Percentiles rank a stretch among this genome's conserved stretches.
Conservation (phyloP, 78 protist species). For the Speleostelium caveatum region DNA sequence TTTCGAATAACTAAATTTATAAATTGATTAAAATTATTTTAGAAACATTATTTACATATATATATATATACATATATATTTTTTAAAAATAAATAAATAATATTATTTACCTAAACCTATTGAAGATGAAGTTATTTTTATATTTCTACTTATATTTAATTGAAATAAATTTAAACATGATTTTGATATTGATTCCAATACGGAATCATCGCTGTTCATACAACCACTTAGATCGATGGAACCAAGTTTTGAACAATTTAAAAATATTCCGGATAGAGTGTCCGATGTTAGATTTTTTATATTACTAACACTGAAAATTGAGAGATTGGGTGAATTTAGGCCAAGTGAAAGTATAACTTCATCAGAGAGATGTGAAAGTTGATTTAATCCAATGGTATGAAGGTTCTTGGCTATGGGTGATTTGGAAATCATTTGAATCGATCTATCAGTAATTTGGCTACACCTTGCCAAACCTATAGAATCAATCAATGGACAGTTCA, state of each 20-base stretch:
- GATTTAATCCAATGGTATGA: constrained; percentile 30
- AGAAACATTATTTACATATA: too few species aligned
- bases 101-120: too few species aligned
- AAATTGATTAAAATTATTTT: too few species aligned
- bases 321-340: not conserved
- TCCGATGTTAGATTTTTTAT: constrained; percentile 15
- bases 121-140: not conserved
- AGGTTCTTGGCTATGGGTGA: not conserved
- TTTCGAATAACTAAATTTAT: constrained; percentile 27
- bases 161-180: constrained; percentile 49
- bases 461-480: constrained; percentile 45
- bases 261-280: constrained; percentile 33
- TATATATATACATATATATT: too few species aligned
- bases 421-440: not conserved
- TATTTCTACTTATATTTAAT: constrained; percentile 32
- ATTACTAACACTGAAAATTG: constrained; percentile 53
- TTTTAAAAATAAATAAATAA: too few species aligned
- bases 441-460: constrained; percentile 11
- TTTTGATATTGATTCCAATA: constrained; percentile 35
- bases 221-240: constrained; percentile 66
- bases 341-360: constrained; percentile 12
- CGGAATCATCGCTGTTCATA: constrained; percentile 39
- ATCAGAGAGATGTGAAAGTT: constrained; percentile 33
- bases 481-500: not conserved
- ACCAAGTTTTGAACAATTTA: constrained; percentile 38